phyloP scores from a whole-genome alignment of 2,329 filamentous ascomycete species.

The Xylaria sp. region DNA sequence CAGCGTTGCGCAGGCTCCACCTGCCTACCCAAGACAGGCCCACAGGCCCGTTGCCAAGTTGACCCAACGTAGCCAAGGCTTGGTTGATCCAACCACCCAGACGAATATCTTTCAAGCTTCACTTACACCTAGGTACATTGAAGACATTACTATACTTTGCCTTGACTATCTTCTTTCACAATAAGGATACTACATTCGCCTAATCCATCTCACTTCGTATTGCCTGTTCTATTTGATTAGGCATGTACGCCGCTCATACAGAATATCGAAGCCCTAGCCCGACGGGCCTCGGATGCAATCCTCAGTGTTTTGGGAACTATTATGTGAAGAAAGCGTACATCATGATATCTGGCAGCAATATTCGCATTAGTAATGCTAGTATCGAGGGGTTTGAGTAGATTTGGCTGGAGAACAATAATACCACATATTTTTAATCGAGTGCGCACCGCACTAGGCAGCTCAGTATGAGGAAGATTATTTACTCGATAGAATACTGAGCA shows the following conservation, averaged over 20 bases:
- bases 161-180: background rate
- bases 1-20: conserved; percentile 28
- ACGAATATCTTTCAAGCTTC: too few species aligned
- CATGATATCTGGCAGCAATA: conserved; percentile 40
- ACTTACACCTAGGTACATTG: too few species aligned
- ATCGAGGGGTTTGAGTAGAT: conserved; percentile 21
- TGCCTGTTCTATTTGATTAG: too few species aligned
- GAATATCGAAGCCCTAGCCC: background rate
- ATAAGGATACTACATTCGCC: background rate
- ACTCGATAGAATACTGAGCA: background rate
- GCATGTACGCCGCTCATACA: too few species aligned
- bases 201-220: too few species aligned
- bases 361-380: conserved; percentile 25
- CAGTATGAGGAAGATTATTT: background rate
- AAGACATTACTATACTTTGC: too few species aligned
- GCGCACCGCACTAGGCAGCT: background rate
- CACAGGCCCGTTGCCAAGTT: background rate
- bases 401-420: background rate
- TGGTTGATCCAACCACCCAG: background rate
- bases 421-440: background rate
- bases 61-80: background rate
- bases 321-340: conserved; percentile 27
- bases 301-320: background rate
- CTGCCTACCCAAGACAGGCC: background rate
- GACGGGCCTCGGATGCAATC: too few species aligned